phyloP scores from a whole-genome alignment of 768 basidiomycete genomes.

The Ramaria sp. region DNA sequence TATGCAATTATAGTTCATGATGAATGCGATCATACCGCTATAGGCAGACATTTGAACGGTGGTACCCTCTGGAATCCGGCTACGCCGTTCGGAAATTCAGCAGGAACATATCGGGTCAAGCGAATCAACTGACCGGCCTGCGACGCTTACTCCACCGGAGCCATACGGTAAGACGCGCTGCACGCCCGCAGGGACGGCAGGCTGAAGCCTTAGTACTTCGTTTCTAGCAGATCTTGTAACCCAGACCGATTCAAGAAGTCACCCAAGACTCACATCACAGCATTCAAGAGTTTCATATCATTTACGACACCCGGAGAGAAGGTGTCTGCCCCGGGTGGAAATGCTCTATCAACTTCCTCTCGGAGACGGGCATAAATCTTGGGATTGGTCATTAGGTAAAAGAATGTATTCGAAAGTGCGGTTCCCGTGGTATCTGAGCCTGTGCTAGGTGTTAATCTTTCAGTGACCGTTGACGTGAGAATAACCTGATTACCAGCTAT shows the following conservation, averaged over 20 bases:
- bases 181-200: conserved; percentile 37
- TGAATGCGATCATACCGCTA: neutral
- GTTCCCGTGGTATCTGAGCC: conserved; percentile 37
- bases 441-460: neutral
- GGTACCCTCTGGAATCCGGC: neutral
- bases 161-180: conserved; percentile 29
- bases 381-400: conserved; percentile 29
- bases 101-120: neutral
- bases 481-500: conserved; percentile 22
- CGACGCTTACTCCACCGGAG: conserved; percentile 27
- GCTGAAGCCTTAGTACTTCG: conserved; percentile 37
- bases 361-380: conserved; percentile 25
- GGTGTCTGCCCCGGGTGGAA: conserved; percentile 25
- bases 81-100: no score
- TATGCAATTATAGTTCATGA: no score
- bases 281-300: conserved; percentile 25
- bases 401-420: conserved; percentile 28
- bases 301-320: conserved; percentile 13
- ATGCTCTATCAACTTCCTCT: conserved; percentile 30
- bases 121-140: conserved; percentile 25
- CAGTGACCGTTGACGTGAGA: no score
- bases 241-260: neutral
- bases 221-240: conserved; percentile 25
- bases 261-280: conserved; percentile 21
- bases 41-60: conserved; percentile 1